Base-by-base conservation (phyloP, 2,329 filamentous ascomycete species). In the Clonostachys chloroleuca region DNA sequence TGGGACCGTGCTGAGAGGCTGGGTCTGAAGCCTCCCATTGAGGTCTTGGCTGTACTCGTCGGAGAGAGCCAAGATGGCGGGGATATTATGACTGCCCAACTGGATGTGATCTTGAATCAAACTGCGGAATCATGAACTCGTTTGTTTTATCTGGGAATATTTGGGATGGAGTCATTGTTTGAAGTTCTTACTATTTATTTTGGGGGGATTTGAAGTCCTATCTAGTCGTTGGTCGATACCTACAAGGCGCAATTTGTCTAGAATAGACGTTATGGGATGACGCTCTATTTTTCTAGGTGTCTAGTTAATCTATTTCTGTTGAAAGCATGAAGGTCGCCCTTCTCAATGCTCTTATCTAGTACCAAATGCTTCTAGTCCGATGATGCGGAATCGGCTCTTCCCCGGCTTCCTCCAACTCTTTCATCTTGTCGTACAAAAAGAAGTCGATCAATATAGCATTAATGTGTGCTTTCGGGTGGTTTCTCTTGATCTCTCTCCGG, bases 401-500 rank as follows among this genome's bases (percentile, higher is more conserved):
- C 45, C 83, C 73, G 54, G 73, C 64, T 1, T 69, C 73, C 65
- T 97, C 92, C 61, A 87, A 66, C 60, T 90, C 86, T 65, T 97
- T 99, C 70, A 94, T 91, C 16, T 87, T 83, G 68, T 99, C 94
- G 62, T 99, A 99, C 47, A 99, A 72, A 66, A 96, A 96, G 68
- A 97, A 99, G 66, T 99, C 94, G 52, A 99, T 94, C 57, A 99
- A 67, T 37, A 97, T 89, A 24, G 94, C 92, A 62, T 99, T 99
- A 56, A 86, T 67, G 45, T 80, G 74, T 1, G 84, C 77, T 10
- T 86, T 83, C 1, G 91, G 88, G 58, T 96, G 83, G 13, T 81
- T 67, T 42, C 75, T 78, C 48, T 84, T 60, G 44, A 99, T 97
- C 63, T 96, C 89, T 34, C 86, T 79, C 46, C 84, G 77, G 53